Evolutionary conservation across 1,284 basidiomycete genomes (phyloP), one percentile per base, ranked within the genome.

Genomic region (Austroboletus rostrupii): DNA sequence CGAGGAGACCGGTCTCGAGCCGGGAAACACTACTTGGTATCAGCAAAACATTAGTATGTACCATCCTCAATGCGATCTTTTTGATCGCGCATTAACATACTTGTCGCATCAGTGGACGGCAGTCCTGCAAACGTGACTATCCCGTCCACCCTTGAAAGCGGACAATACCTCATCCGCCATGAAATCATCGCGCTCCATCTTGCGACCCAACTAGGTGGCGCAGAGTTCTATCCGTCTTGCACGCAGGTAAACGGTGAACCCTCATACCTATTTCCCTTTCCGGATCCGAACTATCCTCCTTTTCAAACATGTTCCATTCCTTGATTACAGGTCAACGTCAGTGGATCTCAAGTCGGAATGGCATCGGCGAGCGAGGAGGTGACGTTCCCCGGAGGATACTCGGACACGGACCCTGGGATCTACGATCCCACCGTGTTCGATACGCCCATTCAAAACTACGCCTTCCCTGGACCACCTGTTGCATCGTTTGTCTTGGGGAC

Each of bases 351-450:
- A 21, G 74, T 69, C 6, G 80, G 76, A 14, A 59, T 53, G 0
- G 81, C 81, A 0, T 57, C 61, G 0, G 41, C 61, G 3, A 62
- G 61, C 56, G 75, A 79, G 50, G 77, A 81, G 37, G 84, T 86
- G n/a, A 70, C 65, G 28, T 73, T 87, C 55, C 85, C 86, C 1
- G 85, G 85, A 17, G 83, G 77, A 1, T 88, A 88, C 69, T 73
- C 59, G 21, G 79, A 82, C 57, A 72, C 55, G 36, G 83, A 87
- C 58, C 77, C 82, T 0, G 85, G 85, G 39, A 80, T 87, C 61
- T 73, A 73, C 47, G 77, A 72, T 44, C 72, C 76, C 17, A 64
- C 69, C 43, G 36, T 67, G 36, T 75, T 70, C 60, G 53, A 73
- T 55, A 57, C 67, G 4, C 62, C 60, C 1, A 49, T 58, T 6